Base-by-base conservation (phyloP, 305 asterid species). In the Vinca major region DNA sequence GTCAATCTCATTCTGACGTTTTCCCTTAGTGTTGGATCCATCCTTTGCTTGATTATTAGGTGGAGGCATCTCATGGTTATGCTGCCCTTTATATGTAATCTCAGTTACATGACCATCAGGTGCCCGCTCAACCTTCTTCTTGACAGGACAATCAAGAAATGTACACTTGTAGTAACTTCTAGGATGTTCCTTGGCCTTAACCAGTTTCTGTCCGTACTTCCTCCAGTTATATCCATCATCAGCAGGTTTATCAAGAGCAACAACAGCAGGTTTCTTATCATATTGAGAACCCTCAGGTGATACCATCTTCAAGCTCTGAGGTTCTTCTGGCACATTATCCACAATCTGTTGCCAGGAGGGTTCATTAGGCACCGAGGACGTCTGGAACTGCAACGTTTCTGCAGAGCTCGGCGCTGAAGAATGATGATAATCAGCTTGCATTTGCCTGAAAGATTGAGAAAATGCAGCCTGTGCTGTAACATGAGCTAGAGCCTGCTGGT, bases 91-190 rank as follows among this genome's bases (percentile, higher is more conserved):
- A 73, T 94, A 94, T 4, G 89, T 83, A 74, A 91, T 88, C 83
- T 86, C 93, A 9, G 87, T 85, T 50, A 91, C 70, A 49, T 76
- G 91, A 16, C 99, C 97, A 78, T 88, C 92, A 51, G 62, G 37
- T 4, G 93, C 86, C 37, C 89, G 77, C 74, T 89, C 99, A 26
- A 94, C 95, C 76, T 91, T 94, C 86, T 94, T 91, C 84, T 85
- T 94, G 60, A 91, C 99, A 14, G 82, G 75, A 71, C 99, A 94
- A 74, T 80, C 73, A 16, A 64, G 65, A 73, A 86, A 75, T 0
- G 97, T 84, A 36, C 99, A 94, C 74, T 83, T 93, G 66, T 93
- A 93, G 87, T 93, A 93, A 83, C 97, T 91, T 67, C 99, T 79
- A 3, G 97, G 99, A 77, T 88, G 84, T 72, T 94, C 99, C 40